Base-by-base conservation (phyloP, 176 grass and related monocot species). In the Aechmea fasciata region DNA sequence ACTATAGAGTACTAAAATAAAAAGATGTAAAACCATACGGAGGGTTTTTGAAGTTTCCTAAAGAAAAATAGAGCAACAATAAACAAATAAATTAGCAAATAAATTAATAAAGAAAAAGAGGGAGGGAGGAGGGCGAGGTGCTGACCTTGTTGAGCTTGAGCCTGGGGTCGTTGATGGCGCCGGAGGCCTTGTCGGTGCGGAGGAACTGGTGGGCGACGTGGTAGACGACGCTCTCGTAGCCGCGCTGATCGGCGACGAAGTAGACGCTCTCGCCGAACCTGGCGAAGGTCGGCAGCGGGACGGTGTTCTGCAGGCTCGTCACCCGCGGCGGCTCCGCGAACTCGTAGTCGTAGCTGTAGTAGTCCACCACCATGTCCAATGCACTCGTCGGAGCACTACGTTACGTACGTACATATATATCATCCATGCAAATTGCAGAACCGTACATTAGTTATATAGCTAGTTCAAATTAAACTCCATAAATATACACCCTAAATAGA, bases 311-410 rank as follows among this genome's bases (percentile, higher is more conserved):
- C 57, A 87, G 67, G 63, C 88, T 87, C 10, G 88, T 91, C 29
- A 84, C 64, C 9, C 81, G 81, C 11, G 84, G 84, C 9, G 84
- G 84, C 73, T 91, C 81, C 15, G 84, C 81, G 50, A 84, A 87
- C 76, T 91, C 88, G 49, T 76, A 87, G 74, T 91, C 84, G 23
- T 79, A 64, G 47, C 15, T 67, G 69, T 49, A 91, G 81, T 91
- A 91, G 67, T 91, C 88, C 13, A 87, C 49, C 74, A 48, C 78
- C 88, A 91, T 91, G 49, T 91, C 84, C 50, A 91, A 50, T 5
- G 84, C 70, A 9, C 66, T 73, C 5, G 76, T 55, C 70, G 76
- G 82, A 75, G 80, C 33, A 59, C 54, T 59, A 7, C 33, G 33
- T 41, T 41, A 33, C 29, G 29, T 33, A 33, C 29, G 29, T 6